Conservation (phyloP, 169 alveolate species). For the Eimeria sp. region DNA sequence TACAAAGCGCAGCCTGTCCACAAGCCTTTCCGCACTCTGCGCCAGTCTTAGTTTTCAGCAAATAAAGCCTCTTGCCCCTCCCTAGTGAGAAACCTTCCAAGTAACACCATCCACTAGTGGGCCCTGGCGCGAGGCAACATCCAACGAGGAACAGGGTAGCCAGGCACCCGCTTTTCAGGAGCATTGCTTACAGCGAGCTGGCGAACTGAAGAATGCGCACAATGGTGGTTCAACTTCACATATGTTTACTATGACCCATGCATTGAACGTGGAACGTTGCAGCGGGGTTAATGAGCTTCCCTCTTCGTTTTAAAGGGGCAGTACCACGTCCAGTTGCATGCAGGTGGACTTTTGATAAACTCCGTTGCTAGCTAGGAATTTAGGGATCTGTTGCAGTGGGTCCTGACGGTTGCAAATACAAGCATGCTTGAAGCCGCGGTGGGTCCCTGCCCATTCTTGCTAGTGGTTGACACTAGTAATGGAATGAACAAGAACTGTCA, state of each 20-base stretch:
- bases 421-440: no score
- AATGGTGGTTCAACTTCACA: neutral
- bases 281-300: neutral
- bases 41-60: neutral
- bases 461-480: no score
- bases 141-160: neutral
- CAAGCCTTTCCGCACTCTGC: constrained; percentile 40
- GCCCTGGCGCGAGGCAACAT: neutral
- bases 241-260: no score
- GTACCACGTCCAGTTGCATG: neutral
- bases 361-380: no score
- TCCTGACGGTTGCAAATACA: no score
- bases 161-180: neutral
- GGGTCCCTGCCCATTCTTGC: no score
- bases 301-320: neutral
- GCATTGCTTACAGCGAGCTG: neutral
- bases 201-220: neutral
- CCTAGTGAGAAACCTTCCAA: constrained; percentile 53
- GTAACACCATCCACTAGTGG: constrained; percentile 26
- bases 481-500: no score
- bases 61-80: constrained; percentile 48
- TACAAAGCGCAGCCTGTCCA: neutral
- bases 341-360: no score
- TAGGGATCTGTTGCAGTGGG: no score
- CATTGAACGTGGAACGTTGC: no score